Conservation (phyloP, 164 flowering plant genomes). For the Chimonanthus praecox region DNA sequence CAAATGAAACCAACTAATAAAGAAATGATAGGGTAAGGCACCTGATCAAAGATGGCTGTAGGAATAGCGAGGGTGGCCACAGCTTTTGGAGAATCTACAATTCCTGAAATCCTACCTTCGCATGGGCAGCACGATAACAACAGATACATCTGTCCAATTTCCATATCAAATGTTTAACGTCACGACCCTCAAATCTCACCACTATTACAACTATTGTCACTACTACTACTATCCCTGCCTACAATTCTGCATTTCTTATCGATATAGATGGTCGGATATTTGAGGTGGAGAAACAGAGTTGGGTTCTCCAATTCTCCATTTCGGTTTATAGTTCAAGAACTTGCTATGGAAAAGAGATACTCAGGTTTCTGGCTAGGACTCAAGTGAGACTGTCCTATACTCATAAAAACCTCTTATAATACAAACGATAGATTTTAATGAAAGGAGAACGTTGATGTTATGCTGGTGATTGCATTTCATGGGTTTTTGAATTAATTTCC, state of each 20-base stretch:
- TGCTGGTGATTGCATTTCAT: no score
- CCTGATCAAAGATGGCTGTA: constrained; percentile 90
- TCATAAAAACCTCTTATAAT: not conserved
- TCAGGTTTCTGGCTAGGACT: not conserved
- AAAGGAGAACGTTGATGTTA: no score
- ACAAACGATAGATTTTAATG: not conserved
- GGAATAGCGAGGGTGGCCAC: constrained; percentile 86
- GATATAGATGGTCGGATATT: no score
- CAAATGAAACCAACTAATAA: no score
- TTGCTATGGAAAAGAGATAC: no score
- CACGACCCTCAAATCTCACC: no score
- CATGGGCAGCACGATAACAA: constrained; percentile 85
- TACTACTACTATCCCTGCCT: not conserved
- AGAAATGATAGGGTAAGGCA: constrained; percentile 3
- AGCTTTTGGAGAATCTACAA: constrained; percentile 88
- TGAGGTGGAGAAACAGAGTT: no score
- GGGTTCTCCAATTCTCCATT: no score
- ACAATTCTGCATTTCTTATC: not conserved
- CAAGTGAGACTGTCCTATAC: not conserved
- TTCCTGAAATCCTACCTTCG: constrained; percentile 88
- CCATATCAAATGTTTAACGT: not conserved
- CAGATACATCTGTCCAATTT: constrained; percentile 51
- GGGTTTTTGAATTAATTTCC: no score
- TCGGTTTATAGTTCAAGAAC: no score
- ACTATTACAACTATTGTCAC: no score